Conservation (phyloP, 2,329 filamentous ascomycete genomes). For the Arthrobotrys sinensis region DNA sequence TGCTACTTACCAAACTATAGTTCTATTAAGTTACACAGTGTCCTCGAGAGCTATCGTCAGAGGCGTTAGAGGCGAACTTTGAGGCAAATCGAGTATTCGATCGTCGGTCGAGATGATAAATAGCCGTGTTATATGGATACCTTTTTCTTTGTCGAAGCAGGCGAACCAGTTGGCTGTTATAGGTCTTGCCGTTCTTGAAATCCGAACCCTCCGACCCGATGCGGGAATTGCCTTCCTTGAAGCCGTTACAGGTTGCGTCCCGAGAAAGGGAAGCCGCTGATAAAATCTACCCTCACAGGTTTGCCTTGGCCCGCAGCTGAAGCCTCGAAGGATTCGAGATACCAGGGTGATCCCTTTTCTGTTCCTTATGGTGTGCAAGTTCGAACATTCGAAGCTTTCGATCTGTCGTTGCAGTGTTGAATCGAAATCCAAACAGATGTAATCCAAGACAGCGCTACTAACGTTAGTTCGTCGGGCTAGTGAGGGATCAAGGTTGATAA, state of each 20-base stretch:
- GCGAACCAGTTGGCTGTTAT: constrained; percentile 28
- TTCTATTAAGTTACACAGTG: background rate
- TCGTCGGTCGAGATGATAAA: constrained; percentile 28
- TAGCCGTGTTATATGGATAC: constrained; percentile 12
- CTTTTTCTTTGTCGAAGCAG: constrained; percentile 16
- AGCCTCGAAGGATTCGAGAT: constrained; percentile 25
- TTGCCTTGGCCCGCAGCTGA: constrained; percentile 16
- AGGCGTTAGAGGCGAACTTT: constrained; percentile 36
- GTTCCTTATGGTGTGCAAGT: background rate
- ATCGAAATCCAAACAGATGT: constrained; percentile 33
- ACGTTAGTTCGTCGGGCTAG: constrained; percentile 45
- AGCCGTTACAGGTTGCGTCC: constrained; percentile 21
- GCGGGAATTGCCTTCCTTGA: constrained; percentile 39
- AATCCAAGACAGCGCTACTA: constrained; percentile 48
- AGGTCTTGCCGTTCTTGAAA: constrained; percentile 8
- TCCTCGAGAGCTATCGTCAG: constrained; percentile 38
- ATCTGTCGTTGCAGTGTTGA: constrained; percentile 1
- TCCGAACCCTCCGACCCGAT: constrained; percentile 32
- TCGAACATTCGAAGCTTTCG: background rate
- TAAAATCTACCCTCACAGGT: constrained; percentile 3
- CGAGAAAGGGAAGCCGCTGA: constrained; percentile 26
- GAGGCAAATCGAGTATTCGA: constrained; percentile 39
- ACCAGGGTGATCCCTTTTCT: constrained; percentile 35
- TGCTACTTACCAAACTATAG: constrained; percentile 35
- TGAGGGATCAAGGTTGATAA: constrained; percentile 57